Evolutionary conservation across 192 early-diverging fungal genomes (phyloP), one percentile per base, ranked within the genome.

Genomic region (Rhizophagus prolifer): DNA sequence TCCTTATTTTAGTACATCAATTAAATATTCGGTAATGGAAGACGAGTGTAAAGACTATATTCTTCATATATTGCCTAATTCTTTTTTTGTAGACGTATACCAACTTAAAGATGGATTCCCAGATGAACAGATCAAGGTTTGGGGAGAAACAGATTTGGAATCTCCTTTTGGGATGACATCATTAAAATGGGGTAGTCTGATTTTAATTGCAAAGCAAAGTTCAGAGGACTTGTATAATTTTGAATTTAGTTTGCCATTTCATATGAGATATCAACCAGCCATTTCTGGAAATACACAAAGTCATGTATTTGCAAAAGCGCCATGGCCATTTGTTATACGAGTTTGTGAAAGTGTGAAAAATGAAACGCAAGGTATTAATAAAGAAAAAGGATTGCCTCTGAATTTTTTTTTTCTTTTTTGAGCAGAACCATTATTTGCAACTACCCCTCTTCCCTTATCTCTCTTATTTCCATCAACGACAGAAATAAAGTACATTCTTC

Each of bases 241-340:
- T 67, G 34, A 38, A 19, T 67, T 67, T 21, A 64, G 13, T 64
- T 28, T 64, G 31, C 65, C 65, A 38, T 21, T 67, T 38, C 65
- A 36, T 38, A 38, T 67, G 34, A 30, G 65, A 67, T 67, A 67
- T 67, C 65, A 67, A 67, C 65, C 65, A 67, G 31, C 31, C 28
- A 38, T 36, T n/a, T 38, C 36, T 67, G 65, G 21, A 38, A 34
- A 36, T 44, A 36, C 34, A 9, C 30, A 38, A 67, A 67, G 21
- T 67, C 65, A 67, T 41, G 65, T 67, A 36, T 9, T 38, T 9
- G 36, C 9, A 21, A 21, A 7, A 3, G 65, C 34, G 16, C 65
- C 65, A 12, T 67, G 65, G 65, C 65, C 65, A 8, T 67, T 67
- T 10, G 31, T 67, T 23, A 21, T 67, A 23, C 34, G 34, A 34